Evolutionary conservation across 202 grass and related monocot genomes (phyloP), one percentile per base, ranked within the genome.

Genomic region (Eragrostis tef): DNA sequence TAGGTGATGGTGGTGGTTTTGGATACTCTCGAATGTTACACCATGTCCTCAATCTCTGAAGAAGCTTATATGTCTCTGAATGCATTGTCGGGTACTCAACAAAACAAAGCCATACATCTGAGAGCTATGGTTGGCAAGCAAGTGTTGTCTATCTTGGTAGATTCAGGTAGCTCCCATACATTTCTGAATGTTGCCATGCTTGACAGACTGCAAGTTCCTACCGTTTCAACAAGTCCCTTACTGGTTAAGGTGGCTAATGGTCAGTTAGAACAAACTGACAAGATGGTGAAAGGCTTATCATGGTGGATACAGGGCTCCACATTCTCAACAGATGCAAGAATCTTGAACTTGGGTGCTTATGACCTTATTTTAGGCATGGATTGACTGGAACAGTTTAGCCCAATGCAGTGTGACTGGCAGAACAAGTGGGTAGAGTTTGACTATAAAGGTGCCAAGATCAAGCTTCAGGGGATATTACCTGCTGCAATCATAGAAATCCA

Each of bases 281-380:
- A 0, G 0, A 2, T 11, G 11, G 16, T 17, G 3, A 9, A 9
- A 0, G 19, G 11, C 2, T 12, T 59, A 0, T 11, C 19, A 4
- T 59, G 56, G 56, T 59, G 56, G 56, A 11, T 59, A 0, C 56
- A 59, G 5, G 20, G 56, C 22, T 8, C 22, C 3, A 59, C 21
- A 0, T 59, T 59, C 10, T 0, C 3, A 3, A 9, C 10, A 10
- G 6, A 11, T 59, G 22, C 10, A 1, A 58, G 10, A 11, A 20
- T 58, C 0, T 0, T 58, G 6, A 4, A 6, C 0, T 22, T 58
- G 6, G 19, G 54, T n/a, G 54, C 34, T 11, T 58, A 58, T 58
- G 54, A 58, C 20, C 1, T 21, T 0, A 22, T 58, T 14, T 7
- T 49, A 0, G 47, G 11, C 2, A 49, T 49, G 47, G 47, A 49